phyloP scores from a whole-genome alignment of 1,139 yeast species.

The Magnusiomyces ingens region DNA sequence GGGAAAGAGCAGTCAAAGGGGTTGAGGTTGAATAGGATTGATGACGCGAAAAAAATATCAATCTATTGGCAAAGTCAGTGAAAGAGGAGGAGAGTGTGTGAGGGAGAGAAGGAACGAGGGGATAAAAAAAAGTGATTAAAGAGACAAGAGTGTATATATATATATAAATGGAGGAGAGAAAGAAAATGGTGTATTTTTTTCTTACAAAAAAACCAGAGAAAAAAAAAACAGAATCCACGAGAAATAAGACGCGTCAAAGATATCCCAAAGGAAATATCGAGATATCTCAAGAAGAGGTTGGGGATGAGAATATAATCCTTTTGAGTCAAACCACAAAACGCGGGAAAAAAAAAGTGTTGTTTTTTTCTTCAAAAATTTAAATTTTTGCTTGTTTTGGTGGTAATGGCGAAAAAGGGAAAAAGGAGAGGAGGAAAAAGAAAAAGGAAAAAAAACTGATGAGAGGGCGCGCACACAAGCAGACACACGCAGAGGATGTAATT shows the following conservation, averaged over 20 bases:
- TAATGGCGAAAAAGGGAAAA: not conserved
- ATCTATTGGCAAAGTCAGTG: not conserved
- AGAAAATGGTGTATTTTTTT: too few relatives aligned
- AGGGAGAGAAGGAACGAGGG: not conserved
- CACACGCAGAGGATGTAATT: too few relatives aligned
- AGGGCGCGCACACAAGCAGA: too few relatives aligned
- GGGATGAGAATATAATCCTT: not conserved
- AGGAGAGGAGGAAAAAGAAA: slow-evolving; percentile 2
- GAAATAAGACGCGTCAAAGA: not conserved
- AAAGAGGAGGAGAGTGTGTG: not conserved
- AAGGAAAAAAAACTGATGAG: not conserved
- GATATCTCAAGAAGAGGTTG: not conserved
- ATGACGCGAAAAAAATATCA: not conserved
- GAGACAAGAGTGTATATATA: too few relatives aligned
- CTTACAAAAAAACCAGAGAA: not conserved
- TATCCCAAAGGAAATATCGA: not conserved
- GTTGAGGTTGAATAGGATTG: not conserved
- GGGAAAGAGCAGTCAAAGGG: too few relatives aligned
- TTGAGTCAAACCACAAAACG: not conserved
- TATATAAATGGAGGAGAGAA: too few relatives aligned
- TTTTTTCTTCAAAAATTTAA: not conserved
- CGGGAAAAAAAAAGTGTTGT: not conserved
- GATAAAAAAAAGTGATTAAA: not conserved
- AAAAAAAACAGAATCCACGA: not conserved
- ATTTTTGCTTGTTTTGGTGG: not conserved